phyloP scores from a whole-genome alignment of 1,284 basidiomycete species.

The Ganoderma boninense region DNA sequence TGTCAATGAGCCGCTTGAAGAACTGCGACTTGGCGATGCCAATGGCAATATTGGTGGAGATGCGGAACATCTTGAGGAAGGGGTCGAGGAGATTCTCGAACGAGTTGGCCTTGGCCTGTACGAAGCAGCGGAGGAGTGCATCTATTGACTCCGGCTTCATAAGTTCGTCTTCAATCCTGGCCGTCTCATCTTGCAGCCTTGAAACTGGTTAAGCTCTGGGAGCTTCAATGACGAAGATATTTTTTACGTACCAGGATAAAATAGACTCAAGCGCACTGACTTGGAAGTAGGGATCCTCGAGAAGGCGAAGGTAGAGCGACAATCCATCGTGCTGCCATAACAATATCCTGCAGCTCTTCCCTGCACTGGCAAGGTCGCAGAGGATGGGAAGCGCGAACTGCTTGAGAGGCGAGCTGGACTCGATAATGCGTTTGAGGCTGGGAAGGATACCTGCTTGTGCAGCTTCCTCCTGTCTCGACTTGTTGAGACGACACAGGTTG shows the following conservation, averaged over 20 bases:
- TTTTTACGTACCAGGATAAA: conserved; percentile 80
- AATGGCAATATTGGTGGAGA: conserved; percentile 80
- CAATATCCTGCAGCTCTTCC: conserved; percentile 87
- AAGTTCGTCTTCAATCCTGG: conserved; percentile 91
- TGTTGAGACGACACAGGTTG: conserved; percentile 94
- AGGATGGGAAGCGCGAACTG: conserved; percentile 97
- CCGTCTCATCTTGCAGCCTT: conserved; percentile 95
- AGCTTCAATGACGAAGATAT: background rate
- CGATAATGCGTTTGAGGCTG: conserved; percentile 87
- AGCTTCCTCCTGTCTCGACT: conserved; percentile 94
- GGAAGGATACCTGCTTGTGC: conserved; percentile 95
- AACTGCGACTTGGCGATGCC: conserved; percentile 85
- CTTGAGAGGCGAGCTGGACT: conserved; percentile 89
- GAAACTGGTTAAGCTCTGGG: conserved; percentile 5
- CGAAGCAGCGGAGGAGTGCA: conserved; percentile 84
- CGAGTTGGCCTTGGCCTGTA: conserved; percentile 87
- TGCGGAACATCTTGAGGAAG: conserved; percentile 87
- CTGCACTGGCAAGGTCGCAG: conserved; percentile 93
- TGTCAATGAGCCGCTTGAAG: conserved; percentile 88
- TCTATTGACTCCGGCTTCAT: conserved; percentile 76
- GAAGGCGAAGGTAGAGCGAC: conserved; percentile 82
- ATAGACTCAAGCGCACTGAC: conserved; percentile 93
- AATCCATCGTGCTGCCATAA: conserved; percentile 92
- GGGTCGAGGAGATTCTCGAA: conserved; percentile 97
- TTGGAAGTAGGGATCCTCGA: conserved; percentile 96